Evolutionary conservation across 1,284 basidiomycete species (phyloP).

Genomic region (Cutaneotrichosporon cutaneum): DNA sequence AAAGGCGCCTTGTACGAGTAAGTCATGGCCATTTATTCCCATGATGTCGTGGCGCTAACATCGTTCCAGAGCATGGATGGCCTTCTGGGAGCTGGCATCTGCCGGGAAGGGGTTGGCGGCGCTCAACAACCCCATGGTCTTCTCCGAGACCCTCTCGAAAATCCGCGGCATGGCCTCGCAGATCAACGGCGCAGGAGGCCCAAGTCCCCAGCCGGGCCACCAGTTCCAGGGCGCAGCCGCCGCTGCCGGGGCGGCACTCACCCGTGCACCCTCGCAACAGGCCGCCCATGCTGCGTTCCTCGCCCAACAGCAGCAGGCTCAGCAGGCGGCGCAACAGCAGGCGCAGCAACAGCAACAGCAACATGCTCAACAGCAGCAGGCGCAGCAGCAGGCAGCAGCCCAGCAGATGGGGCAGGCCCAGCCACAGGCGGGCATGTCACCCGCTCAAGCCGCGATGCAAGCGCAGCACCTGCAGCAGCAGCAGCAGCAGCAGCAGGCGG

Average conservation of each 20-base stretch:
- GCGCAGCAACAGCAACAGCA: constrained; percentile 19
- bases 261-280: constrained; percentile 14
- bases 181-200: constrained; percentile 14
- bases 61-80: constrained; percentile 49
- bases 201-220: constrained; percentile 14
- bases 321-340: constrained; percentile 23
- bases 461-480: constrained; percentile 23
- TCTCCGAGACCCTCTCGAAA: constrained; percentile 42
- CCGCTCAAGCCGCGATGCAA: constrained; percentile 18
- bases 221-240: constrained; percentile 21
- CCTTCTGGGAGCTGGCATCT: constrained; percentile 54
- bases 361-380: constrained; percentile 10
- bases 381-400: constrained; percentile 18
- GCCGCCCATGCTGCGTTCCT: constrained; percentile 1
- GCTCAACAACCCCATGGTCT: constrained; percentile 43
- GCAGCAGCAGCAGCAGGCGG: constrained; percentile 20
- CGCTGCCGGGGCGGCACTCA: constrained; percentile 13
- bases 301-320: constrained; percentile 23
- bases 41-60: constrained; percentile 8
- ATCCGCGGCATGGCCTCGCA: constrained; percentile 27
- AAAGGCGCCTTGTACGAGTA: constrained; percentile 53
- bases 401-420: constrained; percentile 28
- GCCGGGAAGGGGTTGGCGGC: constrained; percentile 48
- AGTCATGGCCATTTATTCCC: constrained; percentile 22
- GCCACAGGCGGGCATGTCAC: constrained; percentile 2